Base-by-base conservation (phyloP, 768 basidiomycete genomes). In the Lentinula sp. region DNA sequence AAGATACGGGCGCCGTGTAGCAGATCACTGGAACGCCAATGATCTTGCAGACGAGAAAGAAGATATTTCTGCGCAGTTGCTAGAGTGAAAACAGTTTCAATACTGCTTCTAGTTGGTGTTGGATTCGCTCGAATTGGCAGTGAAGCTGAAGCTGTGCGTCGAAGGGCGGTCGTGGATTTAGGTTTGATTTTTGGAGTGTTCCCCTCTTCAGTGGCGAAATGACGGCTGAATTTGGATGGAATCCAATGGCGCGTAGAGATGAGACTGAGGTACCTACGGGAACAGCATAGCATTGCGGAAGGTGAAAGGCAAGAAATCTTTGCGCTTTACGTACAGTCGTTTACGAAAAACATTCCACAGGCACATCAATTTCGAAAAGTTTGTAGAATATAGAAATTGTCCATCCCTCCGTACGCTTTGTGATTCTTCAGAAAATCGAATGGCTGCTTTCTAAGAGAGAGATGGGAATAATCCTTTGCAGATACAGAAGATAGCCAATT, bases 21-120 rank as follows among this genome's bases (percentile, higher is more conserved):
- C n/a, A 18, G 32, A 16, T 65, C 0, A 86, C 85, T 6, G 88
- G 78, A 39, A 79, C 72, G 15, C 21, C 80, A 73, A 46, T 78
- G 79, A 6, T 63, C 67, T 11, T 84, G 81, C 15, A 95, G 75
- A 21, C 83, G 82, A 2, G 83, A 78, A 3, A 94, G 81, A 39
- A 87, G 70, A 68, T 92, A 96, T 42, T 88, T 83, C 67, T 95
- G 92, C 0, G 93, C 89, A 0, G 95, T 95, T 1, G 93, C 86
- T 57, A 93, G 81, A 0, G 94, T 95, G 60, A 91, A 85, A 10
- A 95, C 86, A 13, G 89, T 69, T 73, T 86, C 82, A 55, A 95
- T 94, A 35, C 86, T 80, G 48, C 91, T 84, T 48, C 91, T 83
- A 9, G 94, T 95, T 6, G 90, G 89, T 3, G 91, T 94, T 9